Evolutionary conservation across 2,329 filamentous ascomycete genomes (phyloP).

Genomic region (Hypoxylon sp.): DNA sequence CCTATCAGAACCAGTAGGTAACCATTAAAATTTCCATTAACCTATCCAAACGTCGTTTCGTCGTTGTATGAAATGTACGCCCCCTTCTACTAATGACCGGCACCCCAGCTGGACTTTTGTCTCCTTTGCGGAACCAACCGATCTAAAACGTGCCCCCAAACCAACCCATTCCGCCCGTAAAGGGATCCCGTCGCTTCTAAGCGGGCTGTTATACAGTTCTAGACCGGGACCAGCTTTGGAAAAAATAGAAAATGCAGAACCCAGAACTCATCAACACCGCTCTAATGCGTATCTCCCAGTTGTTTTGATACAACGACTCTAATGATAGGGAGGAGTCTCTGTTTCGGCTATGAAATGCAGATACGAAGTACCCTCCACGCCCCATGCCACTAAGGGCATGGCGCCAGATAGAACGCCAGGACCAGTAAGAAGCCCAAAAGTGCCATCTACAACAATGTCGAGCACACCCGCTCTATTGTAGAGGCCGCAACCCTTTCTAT

Average conservation of each 20-base stretch:
- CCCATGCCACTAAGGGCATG: constrained; percentile 14
- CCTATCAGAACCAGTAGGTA: neutral
- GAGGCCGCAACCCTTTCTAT: constrained; percentile 39
- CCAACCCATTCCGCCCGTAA: constrained; percentile 9
- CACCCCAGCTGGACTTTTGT: neutral
- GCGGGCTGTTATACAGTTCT: constrained; percentile 29
- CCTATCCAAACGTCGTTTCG: constrained; percentile 27
- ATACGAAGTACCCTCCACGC: constrained; percentile 28
- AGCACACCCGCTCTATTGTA: constrained; percentile 29
- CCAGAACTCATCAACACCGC: constrained; percentile 31
- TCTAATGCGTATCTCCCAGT: constrained; percentile 36
- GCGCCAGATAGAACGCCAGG: constrained; percentile 27
- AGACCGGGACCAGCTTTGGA: constrained; percentile 5
- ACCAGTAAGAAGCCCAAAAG: constrained; percentile 14
- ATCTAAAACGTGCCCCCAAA: constrained; percentile 3
- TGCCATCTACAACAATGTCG: constrained; percentile 38
- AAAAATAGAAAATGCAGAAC: constrained; percentile 20
- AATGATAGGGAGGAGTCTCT: constrained; percentile 31
- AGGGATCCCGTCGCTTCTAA: constrained; percentile 3
- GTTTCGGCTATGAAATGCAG: constrained; percentile 39
- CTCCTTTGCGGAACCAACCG: constrained; percentile 3
- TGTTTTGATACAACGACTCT: constrained; percentile 32
- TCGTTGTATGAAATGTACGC: constrained; percentile 22
- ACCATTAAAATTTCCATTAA: constrained; percentile 27
- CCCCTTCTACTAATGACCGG: constrained; percentile 6